These are phyloP conservation scores for Mallotus repandus DNA, from an alignment of 441 rosid species.

Conservation along the genomic window DNA sequence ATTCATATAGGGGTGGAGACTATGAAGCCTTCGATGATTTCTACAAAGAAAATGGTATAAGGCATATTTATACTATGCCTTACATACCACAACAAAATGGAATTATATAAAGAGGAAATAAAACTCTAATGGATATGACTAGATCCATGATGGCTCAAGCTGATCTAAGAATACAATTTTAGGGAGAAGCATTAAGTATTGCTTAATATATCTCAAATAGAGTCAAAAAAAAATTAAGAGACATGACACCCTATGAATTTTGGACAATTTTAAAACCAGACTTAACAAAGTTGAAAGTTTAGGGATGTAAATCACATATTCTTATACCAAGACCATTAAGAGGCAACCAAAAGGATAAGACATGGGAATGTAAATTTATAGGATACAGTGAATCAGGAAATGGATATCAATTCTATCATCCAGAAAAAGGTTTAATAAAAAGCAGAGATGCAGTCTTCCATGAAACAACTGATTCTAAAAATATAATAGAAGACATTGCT, in stretches of 20 bases:
- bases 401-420: too few relatives aligned
- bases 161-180: neutral
- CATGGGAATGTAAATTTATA: too few relatives aligned
- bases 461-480: neutral
- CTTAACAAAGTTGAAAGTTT: too few relatives aligned
- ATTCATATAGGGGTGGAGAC: neutral
- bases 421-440: too few relatives aligned
- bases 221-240: too few relatives aligned
- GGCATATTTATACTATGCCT: too few relatives aligned
- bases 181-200: neutral
- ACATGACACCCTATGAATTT: neutral
- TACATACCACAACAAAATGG: neutral
- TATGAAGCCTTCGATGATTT: too few relatives aligned
- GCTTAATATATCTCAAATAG: neutral
- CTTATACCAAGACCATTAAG: neutral
- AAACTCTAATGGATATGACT: too few relatives aligned
- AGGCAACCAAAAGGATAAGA: neutral
- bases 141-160: neutral
- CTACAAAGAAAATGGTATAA: neutral
- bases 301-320: neutral
- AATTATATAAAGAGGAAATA: too few relatives aligned
- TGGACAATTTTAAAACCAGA: too few relatives aligned
- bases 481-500: too few relatives aligned
- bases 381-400: neutral
- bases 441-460: neutral